phyloP scores from a whole-genome alignment of 176 grass and related monocot species.

The Zizania latifolia region DNA sequence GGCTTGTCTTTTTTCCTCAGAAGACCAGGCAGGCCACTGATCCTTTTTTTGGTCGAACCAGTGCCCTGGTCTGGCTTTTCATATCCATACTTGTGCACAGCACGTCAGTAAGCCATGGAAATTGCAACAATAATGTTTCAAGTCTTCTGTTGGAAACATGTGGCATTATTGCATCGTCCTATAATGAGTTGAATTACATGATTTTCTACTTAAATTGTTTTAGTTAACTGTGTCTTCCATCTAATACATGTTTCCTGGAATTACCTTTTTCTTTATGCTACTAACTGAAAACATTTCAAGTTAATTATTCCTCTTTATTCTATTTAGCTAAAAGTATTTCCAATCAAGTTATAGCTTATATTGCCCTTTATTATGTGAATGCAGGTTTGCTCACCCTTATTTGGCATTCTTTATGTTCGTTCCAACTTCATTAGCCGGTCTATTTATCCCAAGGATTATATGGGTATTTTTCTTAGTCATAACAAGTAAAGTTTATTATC shows the following conservation, averaged over 20 bases:
- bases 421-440: constrained; percentile 63
- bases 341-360: constrained; percentile 10
- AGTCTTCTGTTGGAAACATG: background rate
- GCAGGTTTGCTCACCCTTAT: constrained; percentile 91
- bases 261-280: constrained; percentile 8
- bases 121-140: constrained; percentile 8
- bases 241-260: constrained; percentile 11
- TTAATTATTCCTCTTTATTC: background rate
- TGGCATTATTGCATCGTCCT: background rate
- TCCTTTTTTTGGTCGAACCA: background rate
- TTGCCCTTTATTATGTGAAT: constrained; percentile 24
- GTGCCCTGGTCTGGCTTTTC: background rate
- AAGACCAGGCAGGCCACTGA: background rate
- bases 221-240: background rate
- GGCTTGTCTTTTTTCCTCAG: background rate
- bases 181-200: background rate
- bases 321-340: constrained; percentile 10
- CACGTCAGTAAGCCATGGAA: background rate
- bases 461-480: constrained; percentile 52
- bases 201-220: constrained; percentile 1
- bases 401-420: constrained; percentile 96
- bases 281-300: constrained; percentile 1
- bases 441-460: constrained; percentile 71
- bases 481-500: constrained; percentile 13
- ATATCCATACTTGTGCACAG: background rate